Percentiles rank a stretch among this genome's conserved stretches.
Conservation (phyloP, 371 early-diverging fungal genomes). For the Mortierella polycephala region DNA sequence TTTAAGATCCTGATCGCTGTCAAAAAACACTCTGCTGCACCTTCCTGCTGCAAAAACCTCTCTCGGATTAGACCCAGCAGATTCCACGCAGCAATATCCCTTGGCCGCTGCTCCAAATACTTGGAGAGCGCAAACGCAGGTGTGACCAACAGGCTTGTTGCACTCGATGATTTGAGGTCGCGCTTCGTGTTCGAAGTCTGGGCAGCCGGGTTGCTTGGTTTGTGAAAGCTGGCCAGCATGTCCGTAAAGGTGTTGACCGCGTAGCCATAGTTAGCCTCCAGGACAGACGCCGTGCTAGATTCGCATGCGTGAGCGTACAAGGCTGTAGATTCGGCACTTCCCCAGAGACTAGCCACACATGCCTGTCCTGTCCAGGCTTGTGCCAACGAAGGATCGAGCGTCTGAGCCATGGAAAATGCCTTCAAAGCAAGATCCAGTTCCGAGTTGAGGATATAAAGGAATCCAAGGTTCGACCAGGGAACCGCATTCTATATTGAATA, state of each 20-base stretch:
- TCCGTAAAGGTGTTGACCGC: constrained; percentile 67
- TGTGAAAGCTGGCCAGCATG: constrained; percentile 29
- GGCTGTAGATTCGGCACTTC: constrained; percentile 63
- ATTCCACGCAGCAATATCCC: constrained; percentile 73
- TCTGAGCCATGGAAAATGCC: constrained; percentile 81
- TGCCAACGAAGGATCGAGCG: constrained; percentile 83
- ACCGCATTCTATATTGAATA: constrained; percentile 61
- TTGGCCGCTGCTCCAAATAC: constrained; percentile 71
- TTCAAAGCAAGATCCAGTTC: constrained; percentile 85
- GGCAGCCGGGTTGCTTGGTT: constrained; percentile 9
- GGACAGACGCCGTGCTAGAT: constrained; percentile 62
- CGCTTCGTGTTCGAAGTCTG: constrained; percentile 5
- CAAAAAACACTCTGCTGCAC: constrained; percentile 75
- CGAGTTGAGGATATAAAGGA: constrained; percentile 76
- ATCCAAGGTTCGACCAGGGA: constrained; percentile 89
- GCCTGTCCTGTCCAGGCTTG: constrained; percentile 91
- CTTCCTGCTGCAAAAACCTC: constrained; percentile 71
- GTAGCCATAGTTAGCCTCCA: constrained; percentile 79
- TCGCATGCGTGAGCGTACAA: constrained; percentile 84
- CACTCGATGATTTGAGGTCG: constrained; percentile 7
- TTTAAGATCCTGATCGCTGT: constrained; percentile 66
- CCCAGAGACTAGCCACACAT: constrained; percentile 73
- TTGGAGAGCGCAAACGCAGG: constrained; percentile 80
- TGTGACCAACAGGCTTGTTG: constrained; percentile 54
- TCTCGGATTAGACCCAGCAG: constrained; percentile 83